Evolutionary conservation across 2,329 filamentous ascomycete genomes (phyloP).

Genomic region (Beauveria australis): DNA sequence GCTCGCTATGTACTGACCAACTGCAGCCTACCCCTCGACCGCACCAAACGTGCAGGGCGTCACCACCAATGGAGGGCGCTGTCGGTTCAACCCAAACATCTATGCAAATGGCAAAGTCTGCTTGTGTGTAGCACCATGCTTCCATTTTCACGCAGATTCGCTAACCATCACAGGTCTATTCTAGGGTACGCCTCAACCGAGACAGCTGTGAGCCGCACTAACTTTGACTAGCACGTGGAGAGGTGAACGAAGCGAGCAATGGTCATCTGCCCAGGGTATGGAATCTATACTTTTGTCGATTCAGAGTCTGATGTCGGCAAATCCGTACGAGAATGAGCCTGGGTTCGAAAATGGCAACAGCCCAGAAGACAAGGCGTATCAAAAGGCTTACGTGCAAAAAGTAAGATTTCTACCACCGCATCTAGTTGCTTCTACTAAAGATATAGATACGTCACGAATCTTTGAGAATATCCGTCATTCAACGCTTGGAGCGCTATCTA

Average conservation of each 20-base stretch:
- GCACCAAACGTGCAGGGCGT: slow-evolving; percentile 55
- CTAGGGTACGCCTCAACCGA: slow-evolving; percentile 53
- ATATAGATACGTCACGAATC: slow-evolving; percentile 81
- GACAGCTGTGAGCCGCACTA: neutral
- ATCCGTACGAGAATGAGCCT: slow-evolving; percentile 94
- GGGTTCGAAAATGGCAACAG: slow-evolving; percentile 74
- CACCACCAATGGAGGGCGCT: slow-evolving; percentile 83
- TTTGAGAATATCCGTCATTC: slow-evolving; percentile 75
- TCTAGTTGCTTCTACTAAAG: slow-evolving; percentile 13
- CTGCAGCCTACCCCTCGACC: slow-evolving; percentile 72
- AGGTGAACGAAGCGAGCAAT: slow-evolving; percentile 82
- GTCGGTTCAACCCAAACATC: slow-evolving; percentile 94
- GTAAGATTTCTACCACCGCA: slow-evolving; percentile 31
- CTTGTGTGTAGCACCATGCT: slow-evolving; percentile 52
- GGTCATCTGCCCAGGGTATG: slow-evolving; percentile 91
- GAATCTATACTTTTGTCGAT: slow-evolving; percentile 94
- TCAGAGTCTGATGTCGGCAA: slow-evolving; percentile 87
- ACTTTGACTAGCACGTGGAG: slow-evolving; percentile 70
- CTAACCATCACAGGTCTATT: slow-evolving; percentile 59
- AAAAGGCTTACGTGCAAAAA: slow-evolving; percentile 72
- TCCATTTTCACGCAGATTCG: neutral
- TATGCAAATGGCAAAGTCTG: slow-evolving; percentile 89
- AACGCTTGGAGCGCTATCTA: slow-evolving; percentile 74
- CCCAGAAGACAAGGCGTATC: slow-evolving; percentile 61
- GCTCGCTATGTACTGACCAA: neutral